Evolutionary conservation across 2,329 filamentous ascomycete species (phyloP).

Genomic region (Ceratocystiopsis minuta): DNA sequence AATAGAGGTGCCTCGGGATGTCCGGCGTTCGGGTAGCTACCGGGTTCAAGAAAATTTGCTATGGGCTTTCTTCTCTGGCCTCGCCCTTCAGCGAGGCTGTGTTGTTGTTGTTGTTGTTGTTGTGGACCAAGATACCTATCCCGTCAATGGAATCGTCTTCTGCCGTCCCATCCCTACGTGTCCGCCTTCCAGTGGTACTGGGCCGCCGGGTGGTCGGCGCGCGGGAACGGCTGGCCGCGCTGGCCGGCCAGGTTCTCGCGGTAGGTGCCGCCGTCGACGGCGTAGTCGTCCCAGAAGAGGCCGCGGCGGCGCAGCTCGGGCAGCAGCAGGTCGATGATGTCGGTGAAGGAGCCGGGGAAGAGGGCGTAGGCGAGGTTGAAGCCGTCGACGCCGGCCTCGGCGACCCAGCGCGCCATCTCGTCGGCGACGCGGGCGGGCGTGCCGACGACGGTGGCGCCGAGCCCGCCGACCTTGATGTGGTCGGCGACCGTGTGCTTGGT

Average conservation of each 20-base stretch:
- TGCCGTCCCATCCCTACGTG: too few species aligned
- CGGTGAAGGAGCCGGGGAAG: slow-evolving; percentile 41
- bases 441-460: slow-evolving; percentile 30
- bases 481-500: slow-evolving; percentile 53
- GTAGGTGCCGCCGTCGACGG: neutral
- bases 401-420: slow-evolving; percentile 47
- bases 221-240: too few species aligned
- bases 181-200: too few species aligned
- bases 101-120: too few species aligned
- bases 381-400: slow-evolving; percentile 53
- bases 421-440: slow-evolving; percentile 50
- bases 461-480: slow-evolving; percentile 15
- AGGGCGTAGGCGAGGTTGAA: slow-evolving; percentile 43
- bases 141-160: too few species aligned
- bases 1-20: slow-evolving; percentile 1
- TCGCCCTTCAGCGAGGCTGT: too few species aligned
- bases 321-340: slow-evolving; percentile 44
- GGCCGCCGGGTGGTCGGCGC: too few species aligned
- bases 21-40: neutral
- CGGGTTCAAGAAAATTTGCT: too few species aligned
- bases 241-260: neutral
- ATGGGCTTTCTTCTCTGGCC: too few species aligned
- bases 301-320: slow-evolving; percentile 42
- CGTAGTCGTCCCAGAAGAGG: slow-evolving; percentile 33
- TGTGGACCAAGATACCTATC: too few species aligned